Percentiles rank a stretch among this genome's conserved stretches.
Conservation (phyloP, 352 stramenopile genomes). For the Phytopythium litorale region DNA sequence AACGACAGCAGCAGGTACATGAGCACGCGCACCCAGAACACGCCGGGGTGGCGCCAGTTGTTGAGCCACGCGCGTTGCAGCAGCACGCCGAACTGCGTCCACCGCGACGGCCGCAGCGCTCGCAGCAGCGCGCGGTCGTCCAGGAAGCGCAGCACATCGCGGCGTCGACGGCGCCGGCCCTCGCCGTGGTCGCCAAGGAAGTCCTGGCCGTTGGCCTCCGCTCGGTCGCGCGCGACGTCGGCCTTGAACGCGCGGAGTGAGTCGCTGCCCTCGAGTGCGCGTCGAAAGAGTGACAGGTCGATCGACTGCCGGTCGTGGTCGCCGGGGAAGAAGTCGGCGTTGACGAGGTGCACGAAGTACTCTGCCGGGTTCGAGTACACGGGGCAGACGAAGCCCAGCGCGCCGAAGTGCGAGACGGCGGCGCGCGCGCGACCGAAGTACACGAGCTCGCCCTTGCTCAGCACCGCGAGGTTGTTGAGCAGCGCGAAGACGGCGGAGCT, state of each 20-base stretch:
- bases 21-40: conserved; percentile 77
- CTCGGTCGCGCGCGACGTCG: conserved; percentile 30
- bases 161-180: neutral
- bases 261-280: conserved; percentile 21
- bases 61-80: conserved; percentile 51
- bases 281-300: conserved; percentile 28
- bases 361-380: conserved; percentile 67
- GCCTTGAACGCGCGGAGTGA: conserved; percentile 24
- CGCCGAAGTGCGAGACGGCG: conserved; percentile 44
- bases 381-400: conserved; percentile 46
- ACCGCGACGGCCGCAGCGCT: conserved; percentile 31
- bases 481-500: conserved; percentile 65
- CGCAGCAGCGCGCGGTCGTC: conserved; percentile 37
- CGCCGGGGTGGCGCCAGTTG: conserved; percentile 63
- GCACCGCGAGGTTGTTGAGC: conserved; percentile 61
- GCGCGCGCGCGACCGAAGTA: conserved; percentile 85
- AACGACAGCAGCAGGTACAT: conserved; percentile 78
- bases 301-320: conserved; percentile 12
- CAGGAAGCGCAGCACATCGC: conserved; percentile 3
- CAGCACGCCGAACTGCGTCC: conserved; percentile 50
- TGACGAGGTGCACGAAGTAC: conserved; percentile 63
- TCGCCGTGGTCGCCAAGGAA: neutral
- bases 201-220: conserved; percentile 7
- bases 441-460: conserved; percentile 73
- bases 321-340: conserved; percentile 41